Evolutionary conservation across 2,329 filamentous ascomycete genomes (phyloP).

Genomic region (Alternaria sp.): DNA sequence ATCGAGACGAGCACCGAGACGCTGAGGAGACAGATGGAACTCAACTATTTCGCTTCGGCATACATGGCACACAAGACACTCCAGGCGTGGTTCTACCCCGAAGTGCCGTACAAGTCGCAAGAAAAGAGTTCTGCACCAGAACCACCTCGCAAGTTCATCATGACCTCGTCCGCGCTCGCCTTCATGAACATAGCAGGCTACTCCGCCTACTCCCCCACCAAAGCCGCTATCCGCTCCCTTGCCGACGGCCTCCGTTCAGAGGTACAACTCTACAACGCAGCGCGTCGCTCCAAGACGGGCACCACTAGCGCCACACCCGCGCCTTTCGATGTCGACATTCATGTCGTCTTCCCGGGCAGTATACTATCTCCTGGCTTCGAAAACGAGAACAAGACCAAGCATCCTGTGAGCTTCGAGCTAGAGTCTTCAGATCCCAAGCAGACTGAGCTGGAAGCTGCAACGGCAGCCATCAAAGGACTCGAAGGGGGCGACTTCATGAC

Average conservation of each 20-base stretch:
- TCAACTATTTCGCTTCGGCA: constrained; percentile 87
- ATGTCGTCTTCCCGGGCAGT: constrained; percentile 83
- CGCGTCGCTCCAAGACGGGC: constrained; percentile 50
- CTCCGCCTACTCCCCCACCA: constrained; percentile 80
- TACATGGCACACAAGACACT: constrained; percentile 86
- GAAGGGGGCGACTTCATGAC: constrained; percentile 84
- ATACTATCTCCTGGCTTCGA: constrained; percentile 80
- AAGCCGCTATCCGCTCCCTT: constrained; percentile 83
- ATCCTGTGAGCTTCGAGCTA: constrained; percentile 77
- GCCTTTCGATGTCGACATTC: constrained; percentile 75
- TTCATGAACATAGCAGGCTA: constrained; percentile 85
- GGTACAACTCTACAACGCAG: constrained; percentile 81
- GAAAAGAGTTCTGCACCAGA: constrained; percentile 22
- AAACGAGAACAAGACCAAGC: constrained; percentile 80
- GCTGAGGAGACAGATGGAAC: constrained; percentile 82
- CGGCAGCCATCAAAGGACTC: constrained; percentile 72
- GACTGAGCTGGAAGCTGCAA: constrained; percentile 79
- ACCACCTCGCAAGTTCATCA: constrained; percentile 77
- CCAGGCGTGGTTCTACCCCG: constrained; percentile 71
- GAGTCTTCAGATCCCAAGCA: constrained; percentile 85
- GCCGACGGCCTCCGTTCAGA: constrained; percentile 87
- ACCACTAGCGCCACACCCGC: constrained; percentile 50
- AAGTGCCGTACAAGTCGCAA: constrained; percentile 49
- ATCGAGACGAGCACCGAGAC: constrained; percentile 73
- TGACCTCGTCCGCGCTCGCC: constrained; percentile 80